phyloP scores from a whole-genome alignment of 2,329 filamentous ascomycete species.

The Colletotrichum sp. region DNA sequence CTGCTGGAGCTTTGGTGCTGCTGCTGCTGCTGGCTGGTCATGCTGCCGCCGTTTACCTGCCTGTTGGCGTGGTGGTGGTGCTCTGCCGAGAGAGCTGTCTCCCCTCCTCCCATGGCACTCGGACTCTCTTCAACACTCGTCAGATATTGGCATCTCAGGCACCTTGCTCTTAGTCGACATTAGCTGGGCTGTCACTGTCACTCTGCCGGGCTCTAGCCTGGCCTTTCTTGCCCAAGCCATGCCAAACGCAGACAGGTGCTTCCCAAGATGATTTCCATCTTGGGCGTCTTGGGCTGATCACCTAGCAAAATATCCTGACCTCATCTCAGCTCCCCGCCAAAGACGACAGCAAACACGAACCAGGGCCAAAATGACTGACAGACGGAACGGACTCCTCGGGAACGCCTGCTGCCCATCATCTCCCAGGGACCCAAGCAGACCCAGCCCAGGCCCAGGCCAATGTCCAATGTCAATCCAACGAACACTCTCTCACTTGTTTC shows the following conservation, averaged over 20 bases:
- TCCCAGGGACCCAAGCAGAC: neutral
- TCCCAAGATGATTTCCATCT: neutral
- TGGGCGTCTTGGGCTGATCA: neutral
- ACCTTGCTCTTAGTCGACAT: neutral
- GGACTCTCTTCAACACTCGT: neutral
- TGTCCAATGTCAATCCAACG: neutral
- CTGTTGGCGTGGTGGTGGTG: neutral
- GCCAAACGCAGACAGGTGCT: neutral
- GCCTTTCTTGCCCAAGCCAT: neutral
- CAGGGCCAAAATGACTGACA: neutral
- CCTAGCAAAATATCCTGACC: neutral
- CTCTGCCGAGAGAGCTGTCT: neutral
- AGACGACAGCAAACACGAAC: neutral
- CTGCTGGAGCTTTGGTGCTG: neutral
- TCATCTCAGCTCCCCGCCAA: neutral
- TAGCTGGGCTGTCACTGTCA: constrained; percentile 9
- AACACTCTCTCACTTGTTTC: neutral
- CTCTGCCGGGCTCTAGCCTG: neutral
- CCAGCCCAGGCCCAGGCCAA: neutral
- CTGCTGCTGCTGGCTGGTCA: neutral
- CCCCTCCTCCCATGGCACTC: neutral
- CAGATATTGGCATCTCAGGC: neutral
- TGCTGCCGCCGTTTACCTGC: neutral
- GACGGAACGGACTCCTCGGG: neutral
- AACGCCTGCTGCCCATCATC: neutral